A percentile compares a stretch with the other conserved stretches of the same genome.
Evolutionary conservation across 768 basidiomycete species (phyloP).

Genomic region (Trichaptum fuscoviolaceum): DNA sequence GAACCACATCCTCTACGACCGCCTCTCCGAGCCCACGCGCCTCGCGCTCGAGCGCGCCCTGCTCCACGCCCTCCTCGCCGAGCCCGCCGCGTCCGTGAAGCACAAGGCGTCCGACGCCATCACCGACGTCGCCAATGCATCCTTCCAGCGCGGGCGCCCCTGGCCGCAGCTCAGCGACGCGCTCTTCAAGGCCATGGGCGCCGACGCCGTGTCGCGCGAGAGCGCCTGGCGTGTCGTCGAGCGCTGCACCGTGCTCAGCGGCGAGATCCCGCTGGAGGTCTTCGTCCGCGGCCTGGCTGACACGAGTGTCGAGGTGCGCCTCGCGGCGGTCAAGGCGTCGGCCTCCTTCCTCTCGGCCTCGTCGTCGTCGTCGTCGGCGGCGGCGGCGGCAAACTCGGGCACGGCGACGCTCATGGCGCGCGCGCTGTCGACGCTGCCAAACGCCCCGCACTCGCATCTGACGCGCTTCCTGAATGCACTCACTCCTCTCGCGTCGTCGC

Average conservation of each 20-base stretch:
- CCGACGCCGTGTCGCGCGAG: slow-evolving; percentile 31
- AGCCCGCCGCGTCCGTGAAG: slow-evolving; percentile 52
- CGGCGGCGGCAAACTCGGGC: slow-evolving; percentile 58
- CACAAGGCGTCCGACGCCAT: slow-evolving; percentile 71
- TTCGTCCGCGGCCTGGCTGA: neutral
- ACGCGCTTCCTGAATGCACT: slow-evolving; percentile 63
- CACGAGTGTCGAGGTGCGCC: slow-evolving; percentile 41
- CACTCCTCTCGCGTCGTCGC: slow-evolving; percentile 62
- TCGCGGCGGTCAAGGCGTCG: slow-evolving; percentile 64
- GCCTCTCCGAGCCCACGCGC: slow-evolving; percentile 61
- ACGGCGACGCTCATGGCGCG: slow-evolving; percentile 54
- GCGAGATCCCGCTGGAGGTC: slow-evolving; percentile 4
- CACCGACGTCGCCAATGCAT: slow-evolving; percentile 69
- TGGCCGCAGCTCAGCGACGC: slow-evolving; percentile 40
- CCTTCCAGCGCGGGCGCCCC: slow-evolving; percentile 68
- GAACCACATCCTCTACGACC: slow-evolving; percentile 70
- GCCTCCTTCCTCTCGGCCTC: slow-evolving; percentile 63
- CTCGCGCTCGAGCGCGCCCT: slow-evolving; percentile 67
- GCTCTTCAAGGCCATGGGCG: slow-evolving; percentile 24
- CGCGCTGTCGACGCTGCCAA: slow-evolving; percentile 69
- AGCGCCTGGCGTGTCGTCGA: slow-evolving; percentile 70
- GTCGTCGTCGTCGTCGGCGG: too few species aligned
- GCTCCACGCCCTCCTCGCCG: slow-evolving; percentile 62
- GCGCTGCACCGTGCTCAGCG: slow-evolving; percentile 42
- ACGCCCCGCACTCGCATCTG: slow-evolving; percentile 47